Base-by-base conservation (phyloP, 208 protist species). In the Histomonas meleagridis region DNA sequence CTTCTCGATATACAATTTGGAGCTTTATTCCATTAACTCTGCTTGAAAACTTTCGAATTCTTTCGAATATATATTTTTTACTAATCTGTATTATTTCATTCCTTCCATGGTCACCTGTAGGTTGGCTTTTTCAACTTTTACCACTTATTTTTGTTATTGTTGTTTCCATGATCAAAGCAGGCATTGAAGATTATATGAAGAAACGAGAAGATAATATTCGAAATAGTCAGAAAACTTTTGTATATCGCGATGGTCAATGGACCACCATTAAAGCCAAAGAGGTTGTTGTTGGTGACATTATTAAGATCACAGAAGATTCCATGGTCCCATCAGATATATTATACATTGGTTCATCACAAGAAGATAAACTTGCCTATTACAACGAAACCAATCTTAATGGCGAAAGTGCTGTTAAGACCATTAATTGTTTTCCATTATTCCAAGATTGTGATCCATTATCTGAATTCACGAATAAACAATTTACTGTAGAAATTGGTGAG, bases 41-140 rank as follows among this genome's bases (percentile, higher is more conserved):
- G 12, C 90, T 91, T 14, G 92, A 92, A 53, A 86, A 92, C 48
- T 92, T 92, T 70, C 92, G 72, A n/a, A 53, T 40, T 32, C 53
- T 92, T 40, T 43, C 92, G 10, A 92, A 92, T 35, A 55, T 92
- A 53, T 92, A 92, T 18, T 92, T 92, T 55, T 49, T 92, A 35
- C 90, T 92, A 12, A 79, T 92, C 3, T 49, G 32, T 46, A 40
- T 92, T 1, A 7, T 72, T n/a, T 53, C 62, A 46, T 90, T 90
- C 21, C 43, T 62, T 18, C 70, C 86, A 18, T 51, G 14, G 35
- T 86, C 92, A 46, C 92, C 92, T 32, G 62, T 91, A 26, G 48
- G 53, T 0, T 91, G 35, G 4, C 43, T 91, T 49, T 49, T 90
- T 32, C 86, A 86, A 43, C 4, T 90, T 53, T 48, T 92, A 65